Conservation (phyloP, 176 grass and related monocot genomes). For the bread wheat (Triticum aestivum) region IWGSC_CS_RefSeq_v2.1 NC_057802.1:310195402-310195901, state of each 20-base stretch:
- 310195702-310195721: neutral
- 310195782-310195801: slow-evolving; percentile 24
- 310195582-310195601: too few relatives aligned
- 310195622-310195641: too few relatives aligned
- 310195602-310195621: too few relatives aligned
- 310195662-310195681: neutral
- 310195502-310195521: neutral
- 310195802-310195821: slow-evolving; percentile 99
- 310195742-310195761: neutral
- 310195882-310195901: slow-evolving; percentile 96
- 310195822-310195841: slow-evolving; percentile 88
- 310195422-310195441: neutral
- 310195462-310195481: neutral
- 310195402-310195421: neutral
- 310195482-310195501: neutral
- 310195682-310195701: neutral
- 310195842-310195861: slow-evolving; percentile 91
- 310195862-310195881: slow-evolving; percentile 74
- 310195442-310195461: neutral
- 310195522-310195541: neutral
- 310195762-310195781: neutral
- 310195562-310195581: too few relatives aligned
- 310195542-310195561: neutral
- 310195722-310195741: neutral
- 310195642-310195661: neutral